Evolutionary conservation across 2,329 filamentous ascomycete genomes (phyloP).

Genomic region (Stemphylium beticola): DNA sequence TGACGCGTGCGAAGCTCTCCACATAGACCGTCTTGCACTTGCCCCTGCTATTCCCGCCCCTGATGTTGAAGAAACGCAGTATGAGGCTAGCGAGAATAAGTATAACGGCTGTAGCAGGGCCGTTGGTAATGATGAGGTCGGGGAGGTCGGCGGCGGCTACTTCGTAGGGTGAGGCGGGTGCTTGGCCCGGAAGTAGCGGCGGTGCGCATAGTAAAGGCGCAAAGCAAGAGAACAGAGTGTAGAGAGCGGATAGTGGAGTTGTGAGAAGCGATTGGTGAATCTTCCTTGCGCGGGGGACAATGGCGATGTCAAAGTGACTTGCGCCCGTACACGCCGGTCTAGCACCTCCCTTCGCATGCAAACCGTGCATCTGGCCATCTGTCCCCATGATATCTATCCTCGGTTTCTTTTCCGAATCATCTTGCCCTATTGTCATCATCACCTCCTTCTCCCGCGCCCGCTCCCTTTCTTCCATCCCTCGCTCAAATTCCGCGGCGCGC

Average conservation of each 20-base stretch:
- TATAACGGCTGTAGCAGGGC: constrained; percentile 85
- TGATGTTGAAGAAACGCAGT: constrained; percentile 59
- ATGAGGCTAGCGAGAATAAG: constrained; percentile 65
- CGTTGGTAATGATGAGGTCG: constrained; percentile 82
- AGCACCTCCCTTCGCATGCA: not conserved
- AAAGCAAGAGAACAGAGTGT: constrained; percentile 69
- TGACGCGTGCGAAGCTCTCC: constrained; percentile 90
- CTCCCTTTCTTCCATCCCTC: constrained; percentile 28
- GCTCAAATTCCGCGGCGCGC: constrained; percentile 70
- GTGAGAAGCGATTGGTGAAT: constrained; percentile 83
- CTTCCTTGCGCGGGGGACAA: constrained; percentile 75
- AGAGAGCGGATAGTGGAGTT: constrained; percentile 71
- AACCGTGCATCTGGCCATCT: constrained; percentile 1
- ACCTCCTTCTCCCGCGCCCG: constrained; percentile 2
- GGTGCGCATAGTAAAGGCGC: constrained; percentile 57
- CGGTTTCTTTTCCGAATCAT: not conserved
- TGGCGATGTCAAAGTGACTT: constrained; percentile 66
- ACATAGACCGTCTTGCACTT: constrained; percentile 81
- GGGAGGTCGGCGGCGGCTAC: constrained; percentile 59
- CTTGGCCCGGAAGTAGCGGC: constrained; percentile 17
- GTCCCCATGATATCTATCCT: constrained; percentile 7
- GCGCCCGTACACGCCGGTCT: constrained; percentile 24
- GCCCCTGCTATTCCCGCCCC: constrained; percentile 48
- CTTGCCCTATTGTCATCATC: not conserved
- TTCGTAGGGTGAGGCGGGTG: constrained; percentile 22